A percentile compares a stretch with the other conserved stretches of the same genome.
These are phyloP conservation scores for Gentiana macrophylla DNA, from an alignment of 257 asterid species.

Conservation along the genomic window DNA sequence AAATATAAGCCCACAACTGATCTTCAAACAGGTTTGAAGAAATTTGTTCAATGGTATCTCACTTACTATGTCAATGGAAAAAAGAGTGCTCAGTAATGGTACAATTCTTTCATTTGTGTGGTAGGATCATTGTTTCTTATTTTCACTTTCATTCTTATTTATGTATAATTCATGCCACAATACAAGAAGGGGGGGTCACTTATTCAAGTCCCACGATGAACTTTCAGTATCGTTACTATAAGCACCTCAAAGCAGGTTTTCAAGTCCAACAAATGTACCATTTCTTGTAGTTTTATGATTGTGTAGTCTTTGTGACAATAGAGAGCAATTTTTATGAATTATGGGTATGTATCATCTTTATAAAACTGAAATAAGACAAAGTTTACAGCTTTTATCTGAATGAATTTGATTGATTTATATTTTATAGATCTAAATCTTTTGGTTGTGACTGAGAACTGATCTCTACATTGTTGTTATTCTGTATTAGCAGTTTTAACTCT, in stretches of 20 bases:
- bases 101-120: conserved; percentile 33
- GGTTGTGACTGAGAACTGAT: too few relatives aligned
- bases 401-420: conserved; percentile 22
- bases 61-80: conserved; percentile 65
- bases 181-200: conserved; percentile 7
- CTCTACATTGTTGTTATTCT: too few relatives aligned
- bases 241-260: conserved; percentile 21
- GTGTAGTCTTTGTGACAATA: conserved; percentile 53
- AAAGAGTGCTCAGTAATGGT: conserved; percentile 63
- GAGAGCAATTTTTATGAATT: conserved; percentile 41
- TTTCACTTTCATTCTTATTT: conserved; percentile 55
- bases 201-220: conserved; percentile 23
- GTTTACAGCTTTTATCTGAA: conserved; percentile 17
- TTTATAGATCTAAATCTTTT: conserved; percentile 11
- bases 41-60: conserved; percentile 88
- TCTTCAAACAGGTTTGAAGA: conserved; percentile 75
- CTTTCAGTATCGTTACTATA: conserved; percentile 19
- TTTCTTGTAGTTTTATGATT: conserved; percentile 51
- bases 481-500: too few relatives aligned
- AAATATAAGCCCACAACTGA: conserved; percentile 72
- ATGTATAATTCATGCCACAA: conserved; percentile 35
- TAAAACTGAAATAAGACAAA: conserved; percentile 33
- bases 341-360: conserved; percentile 41
- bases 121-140: conserved; percentile 57
- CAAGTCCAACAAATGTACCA: conserved; percentile 28